Evolutionary conservation across 2,329 filamentous ascomycete genomes (phyloP), one percentile per base, ranked within the genome.

Genomic region (Aureobasidium uvarum): DNA sequence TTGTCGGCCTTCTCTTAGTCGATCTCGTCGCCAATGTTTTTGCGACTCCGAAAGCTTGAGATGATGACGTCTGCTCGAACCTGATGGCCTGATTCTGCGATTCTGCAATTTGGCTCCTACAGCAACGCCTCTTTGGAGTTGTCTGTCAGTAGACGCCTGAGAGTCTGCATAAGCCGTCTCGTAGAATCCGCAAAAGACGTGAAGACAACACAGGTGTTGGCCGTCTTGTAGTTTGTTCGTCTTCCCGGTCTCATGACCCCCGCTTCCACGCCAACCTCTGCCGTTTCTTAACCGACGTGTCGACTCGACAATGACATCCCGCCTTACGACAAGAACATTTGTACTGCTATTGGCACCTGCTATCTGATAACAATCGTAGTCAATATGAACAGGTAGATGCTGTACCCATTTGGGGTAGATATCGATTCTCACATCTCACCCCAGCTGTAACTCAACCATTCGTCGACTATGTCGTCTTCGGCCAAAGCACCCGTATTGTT

Each of bases 21-120:
- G 8, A 31, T 62, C 45, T 51, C 8, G 31, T 59, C n/a, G 23
- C 58, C 43, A 62, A 62, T 62, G 45, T 62, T 62, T 51, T 62
- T 39, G 58, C 55, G 11, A 59, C 55, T 59, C 28, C 28, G 55
- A 50, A 50, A 60, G 56, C 56, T 60, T 50, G 20, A 18, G 51
- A 36, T 54, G 28, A 63, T 63, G 60, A 63, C 60, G 60, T 63
- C 46, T 36, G 39, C 38, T 31, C 16, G 3, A 54, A 4, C 48
- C 16, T 16, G 25, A 51, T 63, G 60, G 60, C 41, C 60, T 54
- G 60, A 63, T 63, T 54, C 38, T 54, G 45, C 18, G 1, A 10
- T 8, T 33, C 4, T 5, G 28, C 31, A 45, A 43, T 63, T 54
- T 54, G 43, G 60, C 60, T 63, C 28, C 60, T 63, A 54, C 48